Percentiles rank a stretch among this genome's conserved stretches.
Evolutionary conservation across 2,329 filamentous ascomycete species (phyloP).

Genomic region (Stromatinia cepivora): DNA sequence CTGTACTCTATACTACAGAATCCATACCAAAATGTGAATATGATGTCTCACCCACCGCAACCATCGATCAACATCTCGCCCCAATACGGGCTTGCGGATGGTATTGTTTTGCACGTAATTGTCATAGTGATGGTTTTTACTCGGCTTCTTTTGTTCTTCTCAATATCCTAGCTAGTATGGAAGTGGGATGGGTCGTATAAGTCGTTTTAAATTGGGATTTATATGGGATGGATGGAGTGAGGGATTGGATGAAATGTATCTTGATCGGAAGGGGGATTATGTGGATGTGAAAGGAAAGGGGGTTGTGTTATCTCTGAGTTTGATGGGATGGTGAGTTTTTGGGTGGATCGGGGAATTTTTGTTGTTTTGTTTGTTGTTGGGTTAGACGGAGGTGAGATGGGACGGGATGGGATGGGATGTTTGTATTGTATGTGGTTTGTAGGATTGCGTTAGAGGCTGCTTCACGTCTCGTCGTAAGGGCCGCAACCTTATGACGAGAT

Average conservation of each 20-base stretch:
- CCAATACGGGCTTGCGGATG: background rate
- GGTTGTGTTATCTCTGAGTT: background rate
- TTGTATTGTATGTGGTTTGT: background rate
- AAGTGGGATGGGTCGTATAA: too few relatives aligned
- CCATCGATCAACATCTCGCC: background rate
- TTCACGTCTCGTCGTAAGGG: too few relatives aligned
- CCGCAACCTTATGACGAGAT: too few relatives aligned
- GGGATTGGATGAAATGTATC: background rate
- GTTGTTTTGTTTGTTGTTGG: background rate
- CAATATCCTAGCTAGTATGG: too few relatives aligned
- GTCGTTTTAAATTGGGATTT: too few relatives aligned
- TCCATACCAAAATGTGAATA: too few relatives aligned
- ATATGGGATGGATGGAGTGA: background rate
- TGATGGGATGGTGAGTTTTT: background rate
- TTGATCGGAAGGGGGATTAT: background rate
- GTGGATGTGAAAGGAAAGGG: background rate
- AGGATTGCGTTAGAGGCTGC: too few relatives aligned
- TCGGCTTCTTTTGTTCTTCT: background rate
- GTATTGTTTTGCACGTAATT: background rate
- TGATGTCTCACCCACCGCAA: background rate
- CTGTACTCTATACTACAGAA: background rate
- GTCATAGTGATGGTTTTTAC: too few relatives aligned
- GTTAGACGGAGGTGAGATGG: background rate
- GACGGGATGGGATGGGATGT: background rate
- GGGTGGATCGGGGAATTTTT: background rate